Percentiles rank a stretch among this genome's conserved stretches.
phyloP scores from a whole-genome alignment of 202 grass and related monocot species.

The Eragrostis tef region DNA sequence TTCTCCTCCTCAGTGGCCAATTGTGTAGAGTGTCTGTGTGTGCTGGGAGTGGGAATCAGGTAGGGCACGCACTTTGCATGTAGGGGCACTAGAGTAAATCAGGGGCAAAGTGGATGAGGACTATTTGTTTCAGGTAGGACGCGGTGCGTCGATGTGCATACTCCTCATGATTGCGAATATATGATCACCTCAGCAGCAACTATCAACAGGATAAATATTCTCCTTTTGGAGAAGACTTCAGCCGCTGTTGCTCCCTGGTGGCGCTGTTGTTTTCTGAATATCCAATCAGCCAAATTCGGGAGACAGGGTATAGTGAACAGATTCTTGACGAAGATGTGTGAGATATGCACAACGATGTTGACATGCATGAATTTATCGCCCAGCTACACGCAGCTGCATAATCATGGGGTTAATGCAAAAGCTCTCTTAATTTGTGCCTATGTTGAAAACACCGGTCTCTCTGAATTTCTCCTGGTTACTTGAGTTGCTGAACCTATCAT shows the following conservation, averaged over 20 bases:
- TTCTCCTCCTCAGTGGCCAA: slow-evolving; percentile 39
- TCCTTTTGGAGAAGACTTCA: slow-evolving; percentile 18
- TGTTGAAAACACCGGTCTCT: no score
- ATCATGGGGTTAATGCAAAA: background rate
- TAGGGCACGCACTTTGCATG: slow-evolving; percentile 44
- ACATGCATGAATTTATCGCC: background rate
- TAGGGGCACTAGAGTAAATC: slow-evolving; percentile 26
- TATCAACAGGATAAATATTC: slow-evolving; percentile 50
- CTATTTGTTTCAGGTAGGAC: slow-evolving; percentile 53
- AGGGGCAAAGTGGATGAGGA: slow-evolving; percentile 45
- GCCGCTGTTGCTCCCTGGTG: slow-evolving; percentile 31
- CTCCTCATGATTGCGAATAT: slow-evolving; percentile 60
- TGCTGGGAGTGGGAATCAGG: slow-evolving; percentile 47
- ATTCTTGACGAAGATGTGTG: slow-evolving; percentile 56
- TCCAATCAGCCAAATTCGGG: slow-evolving; percentile 31
- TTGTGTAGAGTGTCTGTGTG: background rate
- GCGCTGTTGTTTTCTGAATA: slow-evolving; percentile 52
- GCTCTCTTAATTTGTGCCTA: background rate
- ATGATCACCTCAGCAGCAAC: slow-evolving; percentile 47
- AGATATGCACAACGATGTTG: slow-evolving; percentile 40
- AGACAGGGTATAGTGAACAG: slow-evolving; percentile 42
- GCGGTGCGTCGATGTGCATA: slow-evolving; percentile 58
- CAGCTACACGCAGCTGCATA: background rate
- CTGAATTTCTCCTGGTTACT: background rate
- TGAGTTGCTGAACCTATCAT: background rate